phyloP scores from a whole-genome alignment of 2,329 filamentous ascomycete species.

The Gnomoniopsis smithogilvyi region DNA sequence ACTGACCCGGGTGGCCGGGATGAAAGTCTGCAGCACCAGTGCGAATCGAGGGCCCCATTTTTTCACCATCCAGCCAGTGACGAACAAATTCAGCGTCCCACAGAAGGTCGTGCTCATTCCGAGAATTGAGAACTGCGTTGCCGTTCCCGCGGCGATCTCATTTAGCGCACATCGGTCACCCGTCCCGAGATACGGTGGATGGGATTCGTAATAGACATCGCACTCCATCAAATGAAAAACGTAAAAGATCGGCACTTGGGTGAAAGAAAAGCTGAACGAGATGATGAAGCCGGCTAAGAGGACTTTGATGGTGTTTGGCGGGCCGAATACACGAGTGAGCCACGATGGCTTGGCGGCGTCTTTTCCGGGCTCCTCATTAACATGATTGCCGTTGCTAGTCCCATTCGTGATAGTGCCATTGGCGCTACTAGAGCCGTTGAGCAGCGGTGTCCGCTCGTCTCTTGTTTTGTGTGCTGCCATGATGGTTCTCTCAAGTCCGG shows the following conservation, averaged over 20 bases:
- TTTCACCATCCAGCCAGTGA: slow-evolving; percentile 66
- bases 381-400: neutral
- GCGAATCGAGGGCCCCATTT: slow-evolving; percentile 60
- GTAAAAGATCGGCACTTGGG: slow-evolving; percentile 44
- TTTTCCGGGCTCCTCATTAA: neutral
- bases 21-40: slow-evolving; percentile 59
- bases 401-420: slow-evolving; percentile 3
- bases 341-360: slow-evolving; percentile 8
- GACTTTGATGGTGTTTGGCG: slow-evolving; percentile 16
- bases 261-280: slow-evolving; percentile 16
- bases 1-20: slow-evolving; percentile 60
- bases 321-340: slow-evolving; percentile 15
- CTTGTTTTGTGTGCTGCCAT: slow-evolving; percentile 9
- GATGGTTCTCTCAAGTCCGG: neutral
- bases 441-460: slow-evolving; percentile 18
- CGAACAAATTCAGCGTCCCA: slow-evolving; percentile 60
- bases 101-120: slow-evolving; percentile 67
- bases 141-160: slow-evolving; percentile 63
- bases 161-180: slow-evolving; percentile 57
- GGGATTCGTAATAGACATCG: slow-evolving; percentile 62
- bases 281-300: slow-evolving; percentile 19
- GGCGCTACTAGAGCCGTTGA: slow-evolving; percentile 7
- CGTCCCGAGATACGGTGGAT: slow-evolving; percentile 45
- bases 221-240: slow-evolving; percentile 72
- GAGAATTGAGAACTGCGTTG: slow-evolving; percentile 60